Percentiles rank a stretch among this genome's conserved stretches.
phyloP scores from a whole-genome alignment of 1,284 basidiomycete genomes.

The Pterulicium gracile region DNA sequence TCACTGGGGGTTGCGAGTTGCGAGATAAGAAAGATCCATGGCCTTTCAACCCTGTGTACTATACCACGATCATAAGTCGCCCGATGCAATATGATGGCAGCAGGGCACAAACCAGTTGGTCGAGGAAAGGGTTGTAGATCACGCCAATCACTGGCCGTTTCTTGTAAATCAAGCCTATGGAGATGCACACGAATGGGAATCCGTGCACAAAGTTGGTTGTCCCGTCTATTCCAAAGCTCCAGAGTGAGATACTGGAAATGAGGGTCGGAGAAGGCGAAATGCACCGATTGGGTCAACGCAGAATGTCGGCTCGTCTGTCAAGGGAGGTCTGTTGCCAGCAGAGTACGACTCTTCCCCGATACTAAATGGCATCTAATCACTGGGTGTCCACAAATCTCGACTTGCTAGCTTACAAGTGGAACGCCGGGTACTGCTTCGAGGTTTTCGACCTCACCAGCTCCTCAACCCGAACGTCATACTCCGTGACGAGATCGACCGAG shows the following conservation, averaged over 20 bases:
- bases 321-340: slow-evolving; percentile 53
- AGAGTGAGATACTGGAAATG: background rate
- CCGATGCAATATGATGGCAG: background rate
- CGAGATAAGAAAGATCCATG: slow-evolving; percentile 66
- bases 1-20: slow-evolving; percentile 36
- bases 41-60: slow-evolving; percentile 76
- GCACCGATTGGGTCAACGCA: slow-evolving; percentile 87
- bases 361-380: slow-evolving; percentile 42
- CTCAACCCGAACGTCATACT: slow-evolving; percentile 92
- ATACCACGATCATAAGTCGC: slow-evolving; percentile 4
- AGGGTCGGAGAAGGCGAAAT: background rate
- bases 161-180: slow-evolving; percentile 81
- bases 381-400: slow-evolving; percentile 5
- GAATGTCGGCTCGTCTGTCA: slow-evolving; percentile 86
- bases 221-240: slow-evolving; percentile 41
- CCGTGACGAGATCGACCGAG: slow-evolving; percentile 90
- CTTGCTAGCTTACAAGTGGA: slow-evolving; percentile 61
- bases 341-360: slow-evolving; percentile 89
- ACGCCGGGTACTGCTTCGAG: slow-evolving; percentile 57
- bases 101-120: slow-evolving; percentile 47
- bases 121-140: slow-evolving; percentile 88
- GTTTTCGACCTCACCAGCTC: slow-evolving; percentile 73
- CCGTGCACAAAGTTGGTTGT: slow-evolving; percentile 94
- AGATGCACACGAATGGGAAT: slow-evolving; percentile 86
- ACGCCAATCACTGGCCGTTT: slow-evolving; percentile 80